Percentiles rank a stretch among this genome's conserved stretches.
These are phyloP conservation scores for Beauveria brongniartii DNA, from an alignment of 2,329 filamentous ascomycete genomes.

Conservation along the genomic window DNA sequence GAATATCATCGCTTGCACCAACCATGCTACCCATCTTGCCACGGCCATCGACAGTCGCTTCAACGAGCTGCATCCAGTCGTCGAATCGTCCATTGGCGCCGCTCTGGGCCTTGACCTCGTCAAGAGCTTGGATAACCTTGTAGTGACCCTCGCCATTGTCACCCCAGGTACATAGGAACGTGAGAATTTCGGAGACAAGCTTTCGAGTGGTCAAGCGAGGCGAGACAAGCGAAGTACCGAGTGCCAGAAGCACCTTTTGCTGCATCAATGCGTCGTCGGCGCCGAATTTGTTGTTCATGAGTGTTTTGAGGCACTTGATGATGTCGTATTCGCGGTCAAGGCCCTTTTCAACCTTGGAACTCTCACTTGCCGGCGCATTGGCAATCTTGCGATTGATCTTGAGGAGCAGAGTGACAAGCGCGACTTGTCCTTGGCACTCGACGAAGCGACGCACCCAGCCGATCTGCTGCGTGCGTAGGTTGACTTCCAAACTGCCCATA, in stretches of 20 bases:
- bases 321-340: slow-evolving; percentile 94
- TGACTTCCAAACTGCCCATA: slow-evolving; percentile 87
- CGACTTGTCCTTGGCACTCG: slow-evolving; percentile 94
- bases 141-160: slow-evolving; percentile 75
- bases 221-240: slow-evolving; percentile 80
- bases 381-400: slow-evolving; percentile 88
- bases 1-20: slow-evolving; percentile 90
- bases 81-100: slow-evolving; percentile 95
- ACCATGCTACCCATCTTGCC: slow-evolving; percentile 99
- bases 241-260: slow-evolving; percentile 79
- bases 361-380: slow-evolving; percentile 58
- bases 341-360: slow-evolving; percentile 60
- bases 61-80: slow-evolving; percentile 96
- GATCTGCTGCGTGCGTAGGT: slow-evolving; percentile 90
- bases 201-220: slow-evolving; percentile 86
- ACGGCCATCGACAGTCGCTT: slow-evolving; percentile 91
- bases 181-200: slow-evolving; percentile 90
- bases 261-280: slow-evolving; percentile 90
- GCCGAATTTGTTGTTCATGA: slow-evolving; percentile 99
- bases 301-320: slow-evolving; percentile 89
- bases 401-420: slow-evolving; percentile 83
- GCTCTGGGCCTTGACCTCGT: slow-evolving; percentile 79
- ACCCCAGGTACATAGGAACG: slow-evolving; percentile 92
- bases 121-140: slow-evolving; percentile 89
- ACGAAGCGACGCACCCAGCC: slow-evolving; percentile 96